Conservation (phyloP, 257 asterid genomes). For the Apocynum venetum region DNA sequence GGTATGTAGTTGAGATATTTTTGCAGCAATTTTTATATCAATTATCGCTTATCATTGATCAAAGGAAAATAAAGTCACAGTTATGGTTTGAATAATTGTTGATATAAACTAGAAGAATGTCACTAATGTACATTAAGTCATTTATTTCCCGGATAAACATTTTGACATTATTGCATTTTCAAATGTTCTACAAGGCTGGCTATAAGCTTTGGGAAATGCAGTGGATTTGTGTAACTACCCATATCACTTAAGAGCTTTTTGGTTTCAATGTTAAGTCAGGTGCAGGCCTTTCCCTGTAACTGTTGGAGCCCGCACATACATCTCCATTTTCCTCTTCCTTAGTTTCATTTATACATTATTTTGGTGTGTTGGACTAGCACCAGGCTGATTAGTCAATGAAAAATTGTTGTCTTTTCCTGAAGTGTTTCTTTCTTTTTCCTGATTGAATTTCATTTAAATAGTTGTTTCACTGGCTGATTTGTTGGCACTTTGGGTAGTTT, state of each 20-base stretch:
- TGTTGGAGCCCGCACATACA: not conserved
- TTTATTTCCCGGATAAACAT: not conserved
- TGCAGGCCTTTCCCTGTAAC: not conserved
- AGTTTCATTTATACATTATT: not conserved
- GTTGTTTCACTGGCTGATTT: not conserved
- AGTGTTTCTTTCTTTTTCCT: not conserved
- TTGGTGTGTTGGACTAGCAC: not conserved
- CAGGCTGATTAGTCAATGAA: not conserved
- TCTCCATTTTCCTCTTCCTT: not conserved
- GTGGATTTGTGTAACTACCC: not conserved
- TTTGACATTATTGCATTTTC: not conserved
- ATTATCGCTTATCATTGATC: not conserved
- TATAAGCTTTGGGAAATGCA: not conserved
- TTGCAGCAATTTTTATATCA: not conserved
- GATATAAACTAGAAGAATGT: not conserved
- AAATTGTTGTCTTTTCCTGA: not conserved
- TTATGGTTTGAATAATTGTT: not conserved
- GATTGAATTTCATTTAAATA: not conserved
- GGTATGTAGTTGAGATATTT: not conserved
- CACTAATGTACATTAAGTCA: not conserved
- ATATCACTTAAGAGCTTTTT: not conserved
- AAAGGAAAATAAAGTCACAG: not conserved
- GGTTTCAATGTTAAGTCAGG: not conserved
- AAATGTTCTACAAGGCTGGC: not conserved
- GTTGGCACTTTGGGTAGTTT: not conserved